Evolutionary conservation across 352 stramenopile species (phyloP), one percentile per base, ranked within the genome.

Genomic region (Thalassiosira mediterranea): DNA sequence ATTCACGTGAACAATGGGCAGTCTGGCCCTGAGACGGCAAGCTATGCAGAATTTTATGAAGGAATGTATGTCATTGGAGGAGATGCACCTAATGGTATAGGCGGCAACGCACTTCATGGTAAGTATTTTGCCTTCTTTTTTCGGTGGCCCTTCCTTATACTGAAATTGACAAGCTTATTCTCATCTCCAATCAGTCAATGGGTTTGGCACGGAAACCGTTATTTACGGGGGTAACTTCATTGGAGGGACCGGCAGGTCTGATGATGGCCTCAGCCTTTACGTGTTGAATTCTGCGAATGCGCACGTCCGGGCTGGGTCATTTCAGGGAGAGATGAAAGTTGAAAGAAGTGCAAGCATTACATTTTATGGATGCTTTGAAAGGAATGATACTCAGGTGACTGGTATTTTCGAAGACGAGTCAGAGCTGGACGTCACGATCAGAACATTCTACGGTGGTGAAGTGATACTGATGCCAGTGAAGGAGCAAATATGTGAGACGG

Each of bases 1-100:
- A 68, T 81, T 28, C 51, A 76, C 21, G 34, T 76, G 17, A 68
- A 67, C 38, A 81, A 76, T 52, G 65, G 72, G 5, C 58, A 81
- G 38, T 68, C 57, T 4, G 71, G 47, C 21, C 5, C 37, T 11
- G 31, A 63, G n/a, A 72, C 57, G 25, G 65, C 64, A 21, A 73
- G 72, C 29, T 64, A 72, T 40, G 65, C 32, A 13, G 26, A 65
- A 48, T 81, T 72, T 67, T 75, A 63, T 26, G 38, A 61, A 25
- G 57, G 57, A 17, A 47, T 81, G 11, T 11, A 7, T 28, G 54
- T 81, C 4, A 25, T 67, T 28, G 72, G 72, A 46, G 72, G 72
- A 21, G 56, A 71, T 65, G 63, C 46, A 28, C 38, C 34, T 15
- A 23, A n/a, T 15, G 67, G 57, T 25, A 38, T 72, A 31, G 69